Evolutionary conservation across 2,329 filamentous ascomycete genomes (phyloP), one percentile per base, ranked within the genome.

Genomic region (Ceratocystis colombiana): DNA sequence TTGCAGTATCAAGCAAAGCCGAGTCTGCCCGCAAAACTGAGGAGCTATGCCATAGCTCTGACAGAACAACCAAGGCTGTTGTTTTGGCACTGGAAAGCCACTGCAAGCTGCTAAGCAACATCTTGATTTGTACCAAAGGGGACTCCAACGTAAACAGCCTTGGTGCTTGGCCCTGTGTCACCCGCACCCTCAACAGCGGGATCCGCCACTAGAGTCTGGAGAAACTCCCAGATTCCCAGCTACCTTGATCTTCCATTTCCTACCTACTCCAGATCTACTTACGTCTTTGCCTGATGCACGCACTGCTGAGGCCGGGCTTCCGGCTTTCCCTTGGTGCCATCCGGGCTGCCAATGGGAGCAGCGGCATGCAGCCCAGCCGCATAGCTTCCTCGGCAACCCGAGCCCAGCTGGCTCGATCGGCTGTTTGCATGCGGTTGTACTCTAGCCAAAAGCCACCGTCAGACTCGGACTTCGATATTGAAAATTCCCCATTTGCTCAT

Each of bases 401-500:
- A n/a, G 8, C 50, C 7, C 41, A 50, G n/a, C 22, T 46, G 37
- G 45, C 22, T 33, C 15, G 53, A 3, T 57, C 37, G 20, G 33
- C 20, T 33, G n/a, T 57, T 15, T 44, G 62, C 20, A 28, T 61
- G 53, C 66, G 66, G 25, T 55, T 61, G 45, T 64, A 64, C 44
- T 67, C 66, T 20, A 37, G 50, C 28, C 55, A 64, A 17, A 67
- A 67, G 46, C 61, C 65, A 5, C 65, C 65, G 45, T 59, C 64
- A n/a, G 46, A 57, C 63, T 57, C 53, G 30, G 48, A 37, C 63
- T 57, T 64, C 22, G 64, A 66, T 25, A 62, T 65, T 50, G 59
- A 68, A 30, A 68, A 68, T 17, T 68, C 66, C 0, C 63, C 66
- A 10, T 68, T 68, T 68, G 66, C 64, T n/a, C 63, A 68, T 20